These are phyloP conservation scores for Cenchrus purpureus DNA, from an alignment of 176 grass and related monocot genomes.

Conservation along the genomic window DNA sequence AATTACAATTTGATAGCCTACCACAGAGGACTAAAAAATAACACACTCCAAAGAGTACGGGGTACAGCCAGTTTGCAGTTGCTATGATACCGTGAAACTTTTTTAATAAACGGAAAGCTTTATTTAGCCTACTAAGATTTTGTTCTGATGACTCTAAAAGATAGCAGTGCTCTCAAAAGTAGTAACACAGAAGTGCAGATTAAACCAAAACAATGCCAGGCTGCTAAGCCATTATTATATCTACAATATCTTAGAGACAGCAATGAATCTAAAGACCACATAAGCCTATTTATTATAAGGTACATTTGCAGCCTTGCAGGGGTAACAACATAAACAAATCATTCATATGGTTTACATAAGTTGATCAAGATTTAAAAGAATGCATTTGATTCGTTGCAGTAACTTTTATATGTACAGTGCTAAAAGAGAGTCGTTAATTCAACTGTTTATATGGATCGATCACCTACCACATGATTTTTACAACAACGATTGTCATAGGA, in stretches of 20 bases:
- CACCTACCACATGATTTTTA: background rate
- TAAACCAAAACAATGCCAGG: background rate
- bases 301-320: background rate
- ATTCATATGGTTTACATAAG: constrained; percentile 5
- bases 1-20: background rate
- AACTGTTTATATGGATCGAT: background rate
- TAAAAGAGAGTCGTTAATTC: constrained; percentile 4
- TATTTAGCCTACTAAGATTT: background rate
- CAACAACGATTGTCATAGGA: background rate
- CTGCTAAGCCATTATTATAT: background rate
- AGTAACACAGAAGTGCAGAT: background rate
- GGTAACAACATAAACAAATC: background rate
- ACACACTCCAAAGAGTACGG: background rate
- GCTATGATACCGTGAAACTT: background rate
- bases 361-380: background rate
- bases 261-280: background rate
- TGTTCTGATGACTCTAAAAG: background rate
- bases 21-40: background rate
- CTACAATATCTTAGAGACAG: background rate
- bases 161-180: constrained; percentile 15
- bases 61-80: background rate
- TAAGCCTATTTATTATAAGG: background rate
- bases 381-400: background rate
- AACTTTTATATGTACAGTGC: background rate
- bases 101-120: background rate